These are phyloP conservation scores for Hyaloscypha bicolor DNA, from an alignment of 495 filamentous ascomycete species.

Conservation along the genomic window DNA sequence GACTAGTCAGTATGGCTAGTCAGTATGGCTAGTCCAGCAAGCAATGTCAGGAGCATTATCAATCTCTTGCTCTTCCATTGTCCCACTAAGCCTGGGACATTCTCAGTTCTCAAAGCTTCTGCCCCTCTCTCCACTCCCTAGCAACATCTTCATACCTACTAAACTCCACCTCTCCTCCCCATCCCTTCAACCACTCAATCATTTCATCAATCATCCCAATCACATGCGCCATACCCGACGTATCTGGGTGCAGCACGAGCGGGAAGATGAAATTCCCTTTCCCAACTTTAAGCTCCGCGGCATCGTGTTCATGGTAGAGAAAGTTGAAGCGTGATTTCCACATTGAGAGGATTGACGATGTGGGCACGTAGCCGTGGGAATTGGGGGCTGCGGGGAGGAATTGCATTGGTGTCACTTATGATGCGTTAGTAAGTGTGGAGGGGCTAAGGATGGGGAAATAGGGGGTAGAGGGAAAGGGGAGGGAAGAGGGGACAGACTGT, in stretches of 20 bases:
- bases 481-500: constrained; percentile 31
- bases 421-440: background rate
- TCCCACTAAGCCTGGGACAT: no score
- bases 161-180: constrained; percentile 53
- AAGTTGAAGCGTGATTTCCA: constrained; percentile 64
- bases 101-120: constrained; percentile 10
- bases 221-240: constrained; percentile 59
- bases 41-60: background rate
- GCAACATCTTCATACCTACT: constrained; percentile 43
- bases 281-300: background rate
- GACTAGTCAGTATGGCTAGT: background rate
- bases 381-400: constrained; percentile 52
- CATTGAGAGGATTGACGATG: constrained; percentile 55
- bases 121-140: constrained; percentile 38
- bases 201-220: constrained; percentile 58
- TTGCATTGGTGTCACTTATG: constrained; percentile 46
- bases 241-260: constrained; percentile 63
- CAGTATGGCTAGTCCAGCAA: background rate
- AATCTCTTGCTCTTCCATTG: background rate
- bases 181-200: constrained; percentile 53
- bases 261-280: constrained; percentile 58
- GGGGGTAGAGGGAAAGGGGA: background rate
- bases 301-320: constrained; percentile 57
- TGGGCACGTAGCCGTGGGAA: constrained; percentile 60
- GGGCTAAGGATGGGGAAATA: background rate